These are phyloP conservation scores for Aspergillus sp. DNA, from an alignment of 2,329 filamentous ascomycete genomes.

Conservation along the genomic window DNA sequence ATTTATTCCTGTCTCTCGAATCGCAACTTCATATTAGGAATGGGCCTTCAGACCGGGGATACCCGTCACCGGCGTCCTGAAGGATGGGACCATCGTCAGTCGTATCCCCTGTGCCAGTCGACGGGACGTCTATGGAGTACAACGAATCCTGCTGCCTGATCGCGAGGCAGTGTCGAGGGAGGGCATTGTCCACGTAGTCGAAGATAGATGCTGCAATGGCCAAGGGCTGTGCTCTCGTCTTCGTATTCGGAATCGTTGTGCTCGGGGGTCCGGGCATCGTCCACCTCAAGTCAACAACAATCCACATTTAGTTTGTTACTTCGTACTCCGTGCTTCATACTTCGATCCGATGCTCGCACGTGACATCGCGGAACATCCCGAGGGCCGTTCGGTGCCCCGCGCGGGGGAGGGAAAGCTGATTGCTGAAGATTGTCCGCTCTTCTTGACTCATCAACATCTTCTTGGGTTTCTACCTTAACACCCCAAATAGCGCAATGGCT, in stretches of 20 bases:
- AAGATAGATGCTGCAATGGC: not conserved
- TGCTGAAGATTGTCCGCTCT: too few species aligned
- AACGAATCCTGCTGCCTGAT: not conserved
- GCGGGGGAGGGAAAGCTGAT: not conserved
- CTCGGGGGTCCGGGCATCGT: not conserved
- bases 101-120: too few species aligned
- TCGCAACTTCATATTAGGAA: not conserved
- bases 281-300: not conserved
- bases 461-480: not conserved
- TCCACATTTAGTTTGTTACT: too few species aligned
- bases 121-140: not conserved
- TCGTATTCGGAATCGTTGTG: constrained; percentile 10
- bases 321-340: not conserved
- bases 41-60: not conserved
- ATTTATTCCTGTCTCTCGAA: too few species aligned
- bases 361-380: not conserved
- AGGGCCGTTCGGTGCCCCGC: not conserved
- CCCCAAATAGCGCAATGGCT: constrained; percentile 46
- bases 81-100: too few species aligned
- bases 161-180: not conserved
- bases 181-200: not conserved
- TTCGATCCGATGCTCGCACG: not conserved
- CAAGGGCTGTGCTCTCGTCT: not conserved
- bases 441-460: not conserved
- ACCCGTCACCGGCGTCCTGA: too few species aligned